A percentile compares a stretch with the other conserved stretches of the same genome.
phyloP scores from a whole-genome alignment of 148 eudicot genomes.

The Limonium bicolor region DNA sequence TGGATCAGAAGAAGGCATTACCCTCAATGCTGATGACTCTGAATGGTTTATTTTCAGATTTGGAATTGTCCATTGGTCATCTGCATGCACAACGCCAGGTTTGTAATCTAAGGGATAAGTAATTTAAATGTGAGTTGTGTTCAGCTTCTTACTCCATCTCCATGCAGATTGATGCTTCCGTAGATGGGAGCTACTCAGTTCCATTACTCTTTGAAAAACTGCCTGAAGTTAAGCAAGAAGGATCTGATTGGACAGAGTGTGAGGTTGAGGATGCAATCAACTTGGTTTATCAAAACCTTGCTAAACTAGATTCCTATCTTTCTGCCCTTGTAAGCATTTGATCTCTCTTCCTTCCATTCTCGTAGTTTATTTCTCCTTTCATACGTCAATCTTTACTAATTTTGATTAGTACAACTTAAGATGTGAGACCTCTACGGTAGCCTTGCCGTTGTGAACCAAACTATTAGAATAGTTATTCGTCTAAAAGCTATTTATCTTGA shows the following conservation, averaged over 20 bases:
- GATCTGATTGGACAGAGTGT: slow-evolving; percentile 62
- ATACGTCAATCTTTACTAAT: too few relatives aligned
- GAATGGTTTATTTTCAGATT: slow-evolving; percentile 41
- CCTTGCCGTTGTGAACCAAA: too few relatives aligned
- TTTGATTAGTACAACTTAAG: too few relatives aligned
- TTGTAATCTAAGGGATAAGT: background rate
- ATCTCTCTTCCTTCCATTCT: background rate
- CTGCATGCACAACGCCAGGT: slow-evolving; percentile 57
- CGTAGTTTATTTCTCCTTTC: too few relatives aligned
- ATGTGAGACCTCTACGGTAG: too few relatives aligned
- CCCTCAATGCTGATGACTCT: slow-evolving; percentile 43
- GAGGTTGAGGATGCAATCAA: slow-evolving; percentile 61
- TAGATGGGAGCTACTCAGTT: slow-evolving; percentile 33
- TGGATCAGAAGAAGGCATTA: slow-evolving; percentile 60
- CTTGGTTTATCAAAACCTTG: slow-evolving; percentile 53
- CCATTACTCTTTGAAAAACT: slow-evolving; percentile 45
- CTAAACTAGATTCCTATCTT: slow-evolving; percentile 57
- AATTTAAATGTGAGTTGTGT: background rate
- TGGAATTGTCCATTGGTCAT: slow-evolving; percentile 66
- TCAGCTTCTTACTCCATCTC: background rate
- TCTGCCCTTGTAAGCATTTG: slow-evolving; percentile 41
- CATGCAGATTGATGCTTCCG: slow-evolving; percentile 46
- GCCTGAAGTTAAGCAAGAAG: slow-evolving; percentile 50
- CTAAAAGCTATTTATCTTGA: too few relatives aligned
- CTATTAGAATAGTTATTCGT: too few relatives aligned